phyloP scores from a whole-genome alignment of 768 basidiomycete species.

The Porphyrellus cyaneotinctus region DNA sequence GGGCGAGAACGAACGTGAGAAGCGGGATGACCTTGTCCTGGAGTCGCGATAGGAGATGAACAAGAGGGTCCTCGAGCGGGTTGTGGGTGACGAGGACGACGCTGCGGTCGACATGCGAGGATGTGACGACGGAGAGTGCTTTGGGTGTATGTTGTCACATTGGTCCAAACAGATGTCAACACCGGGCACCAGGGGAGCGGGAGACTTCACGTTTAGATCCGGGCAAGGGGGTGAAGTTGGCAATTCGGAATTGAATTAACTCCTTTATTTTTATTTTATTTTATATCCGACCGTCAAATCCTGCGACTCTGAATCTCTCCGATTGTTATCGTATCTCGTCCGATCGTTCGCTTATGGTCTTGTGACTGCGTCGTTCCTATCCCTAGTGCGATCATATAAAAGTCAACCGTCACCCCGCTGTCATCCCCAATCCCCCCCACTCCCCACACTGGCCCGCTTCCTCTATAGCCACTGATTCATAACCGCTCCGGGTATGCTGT shows the following conservation, averaged over 20 bases:
- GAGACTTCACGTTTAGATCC: neutral
- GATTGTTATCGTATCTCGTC: slow-evolving; percentile 30
- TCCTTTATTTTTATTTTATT: neutral
- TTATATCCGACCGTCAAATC: slow-evolving; percentile 20
- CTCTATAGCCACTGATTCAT: slow-evolving; percentile 6
- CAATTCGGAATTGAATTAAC: neutral
- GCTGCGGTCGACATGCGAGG: slow-evolving; percentile 30
- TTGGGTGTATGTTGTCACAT: slow-evolving; percentile 17
- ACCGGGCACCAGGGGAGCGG: slow-evolving; percentile 8
- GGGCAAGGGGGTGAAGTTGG: neutral
- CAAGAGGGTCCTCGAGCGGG: slow-evolving; percentile 84
- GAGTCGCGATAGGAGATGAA: slow-evolving; percentile 94
- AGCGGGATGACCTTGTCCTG: slow-evolving; percentile 40
- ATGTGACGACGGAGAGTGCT: slow-evolving; percentile 15
- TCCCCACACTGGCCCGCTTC: slow-evolving; percentile 7
- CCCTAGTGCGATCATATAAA: slow-evolving; percentile 26
- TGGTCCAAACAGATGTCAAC: slow-evolving; percentile 24
- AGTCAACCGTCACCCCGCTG: slow-evolving; percentile 16
- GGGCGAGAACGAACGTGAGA: slow-evolving; percentile 37
- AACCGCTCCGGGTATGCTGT: slow-evolving; percentile 17
- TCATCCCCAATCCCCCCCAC: slow-evolving; percentile 11
- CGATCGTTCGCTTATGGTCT: slow-evolving; percentile 30
- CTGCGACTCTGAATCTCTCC: slow-evolving; percentile 15
- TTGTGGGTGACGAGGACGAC: slow-evolving; percentile 43
- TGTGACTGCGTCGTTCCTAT: slow-evolving; percentile 24